Conservation (phyloP, 352 stramenopile genomes). For the Pythium utonaiense region DNA sequence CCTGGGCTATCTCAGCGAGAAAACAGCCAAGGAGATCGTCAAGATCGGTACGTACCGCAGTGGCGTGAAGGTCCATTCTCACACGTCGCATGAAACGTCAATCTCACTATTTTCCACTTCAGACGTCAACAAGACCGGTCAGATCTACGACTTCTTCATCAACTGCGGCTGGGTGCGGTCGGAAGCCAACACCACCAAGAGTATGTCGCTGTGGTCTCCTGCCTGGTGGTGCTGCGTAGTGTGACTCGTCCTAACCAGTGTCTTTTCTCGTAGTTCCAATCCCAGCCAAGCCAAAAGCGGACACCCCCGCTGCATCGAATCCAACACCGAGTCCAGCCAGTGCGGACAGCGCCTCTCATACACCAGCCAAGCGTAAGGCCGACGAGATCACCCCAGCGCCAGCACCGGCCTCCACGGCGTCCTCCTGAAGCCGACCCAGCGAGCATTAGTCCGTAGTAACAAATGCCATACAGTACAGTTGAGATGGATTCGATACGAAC, state of each 20-base stretch:
- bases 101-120: background rate
- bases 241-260: background rate
- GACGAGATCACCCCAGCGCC: conserved; percentile 35
- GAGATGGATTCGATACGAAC: background rate
- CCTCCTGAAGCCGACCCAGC: conserved; percentile 7
- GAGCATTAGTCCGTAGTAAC: conserved; percentile 1
- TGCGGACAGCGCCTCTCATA: conserved; percentile 5
- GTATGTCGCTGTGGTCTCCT: conserved; percentile 26
- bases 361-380: conserved; percentile 50
- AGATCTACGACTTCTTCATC: conserved; percentile 90
- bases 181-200: conserved; percentile 46
- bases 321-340: background rate
- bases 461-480: conserved; percentile 10
- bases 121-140: conserved; percentile 82
- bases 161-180: conserved; percentile 84
- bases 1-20: conserved; percentile 70
- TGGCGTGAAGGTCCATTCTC: no score
- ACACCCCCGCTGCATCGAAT: background rate
- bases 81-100: no score
- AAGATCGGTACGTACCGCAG: conserved; percentile 75
- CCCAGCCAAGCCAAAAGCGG: conserved; percentile 13
- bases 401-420: background rate
- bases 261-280: conserved; percentile 9
- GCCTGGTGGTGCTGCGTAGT: no score
- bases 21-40: conserved; percentile 83